Evolutionary conservation across 2,329 filamentous ascomycete species (phyloP), one percentile per base, ranked within the genome.

Genomic region (Hysterium pulicare): DNA sequence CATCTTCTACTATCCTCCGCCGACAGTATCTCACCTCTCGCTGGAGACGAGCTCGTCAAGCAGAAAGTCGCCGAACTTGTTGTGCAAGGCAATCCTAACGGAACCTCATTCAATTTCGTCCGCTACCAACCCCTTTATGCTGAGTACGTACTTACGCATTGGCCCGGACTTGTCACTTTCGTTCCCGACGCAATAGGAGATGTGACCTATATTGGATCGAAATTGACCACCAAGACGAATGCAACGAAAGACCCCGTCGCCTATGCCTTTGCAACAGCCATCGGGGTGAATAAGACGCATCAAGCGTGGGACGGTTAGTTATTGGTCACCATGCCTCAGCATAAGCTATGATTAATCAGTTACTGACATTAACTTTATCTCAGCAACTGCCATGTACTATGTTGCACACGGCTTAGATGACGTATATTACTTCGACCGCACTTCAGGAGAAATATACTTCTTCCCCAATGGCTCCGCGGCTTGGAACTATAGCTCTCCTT

Each of bases 1-100:
- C 16, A 11, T 21, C 35, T 38, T 19, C 10, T 38, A 9, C 21
- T 6, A n/a, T 38, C 35, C 9, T 6, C 6, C 8, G 13, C 9
- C 16, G 35, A 38, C 22, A 8, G 6, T 6, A 21, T 38, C 11
- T 38, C 35, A 11, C 35, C 35, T 15, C 21, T 38, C 6, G 7
- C 16, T 7, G 35, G 35, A 6, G 8, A 8, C 17, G 35, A 20
- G 16, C 35, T 38, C 21, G 21, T 38, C 11, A 11, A 8, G 10
- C 35, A 24, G 16, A 38, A 38, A 24, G 35, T 38, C 6, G 16
- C 19, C 11, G 35, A 38, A 24, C 21, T 38, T 8, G 22, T 38
- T 10, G 35, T 38, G 11, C n/a, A 20, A 15, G 32, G 32, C 10
- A 34, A 10, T 15, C 32, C 32, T 10, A 16, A 7, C 7, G 32